phyloP scores from a whole-genome alignment of 2,329 filamentous ascomycete genomes.

The Neodidymelliopsis sp. region DNA sequence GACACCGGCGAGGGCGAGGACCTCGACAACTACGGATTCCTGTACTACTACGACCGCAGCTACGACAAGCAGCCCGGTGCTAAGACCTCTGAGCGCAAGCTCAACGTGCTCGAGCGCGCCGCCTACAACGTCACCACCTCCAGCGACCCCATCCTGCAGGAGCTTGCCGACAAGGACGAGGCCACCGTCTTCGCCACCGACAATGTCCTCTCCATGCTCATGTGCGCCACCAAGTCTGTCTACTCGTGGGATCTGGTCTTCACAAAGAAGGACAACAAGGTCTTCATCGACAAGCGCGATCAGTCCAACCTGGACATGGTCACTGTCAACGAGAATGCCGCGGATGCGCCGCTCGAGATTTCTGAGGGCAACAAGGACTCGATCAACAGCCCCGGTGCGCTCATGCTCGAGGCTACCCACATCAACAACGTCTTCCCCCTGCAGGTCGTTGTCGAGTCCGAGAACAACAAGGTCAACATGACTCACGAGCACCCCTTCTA shows the following conservation, averaged over 20 bases:
- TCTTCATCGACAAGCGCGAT: constrained; percentile 98
- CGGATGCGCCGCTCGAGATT: constrained; percentile 89
- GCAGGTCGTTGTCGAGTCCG: constrained; percentile 88
- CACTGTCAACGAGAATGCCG: constrained; percentile 98
- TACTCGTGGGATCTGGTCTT: constrained; percentile 99
- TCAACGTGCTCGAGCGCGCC: constrained; percentile 88
- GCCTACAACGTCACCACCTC: constrained; percentile 99
- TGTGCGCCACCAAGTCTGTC: constrained; percentile 95
- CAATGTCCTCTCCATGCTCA: constrained; percentile 97
- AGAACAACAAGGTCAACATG: constrained; percentile 82
- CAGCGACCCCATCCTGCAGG: constrained; percentile 94
- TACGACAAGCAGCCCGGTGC: constrained; percentile 90
- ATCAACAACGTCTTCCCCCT: constrained; percentile 99
- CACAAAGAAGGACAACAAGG: constrained; percentile 89
- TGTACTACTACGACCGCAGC: constrained; percentile 96
- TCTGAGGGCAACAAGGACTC: constrained; percentile 91
- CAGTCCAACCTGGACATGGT: constrained; percentile 95
- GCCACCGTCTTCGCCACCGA: constrained; percentile 97
- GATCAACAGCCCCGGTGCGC: constrained; percentile 90
- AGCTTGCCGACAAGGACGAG: constrained; percentile 93
- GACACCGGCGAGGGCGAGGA: constrained; percentile 96
- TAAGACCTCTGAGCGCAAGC: constrained; percentile 85
- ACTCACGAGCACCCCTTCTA: constrained; percentile 95
- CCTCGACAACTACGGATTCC: constrained; percentile 92
- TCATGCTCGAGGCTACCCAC: constrained; percentile 97